Base-by-base conservation (phyloP, 495 filamentous ascomycete genomes). In the Annulohypoxylon moriforme region DNA sequence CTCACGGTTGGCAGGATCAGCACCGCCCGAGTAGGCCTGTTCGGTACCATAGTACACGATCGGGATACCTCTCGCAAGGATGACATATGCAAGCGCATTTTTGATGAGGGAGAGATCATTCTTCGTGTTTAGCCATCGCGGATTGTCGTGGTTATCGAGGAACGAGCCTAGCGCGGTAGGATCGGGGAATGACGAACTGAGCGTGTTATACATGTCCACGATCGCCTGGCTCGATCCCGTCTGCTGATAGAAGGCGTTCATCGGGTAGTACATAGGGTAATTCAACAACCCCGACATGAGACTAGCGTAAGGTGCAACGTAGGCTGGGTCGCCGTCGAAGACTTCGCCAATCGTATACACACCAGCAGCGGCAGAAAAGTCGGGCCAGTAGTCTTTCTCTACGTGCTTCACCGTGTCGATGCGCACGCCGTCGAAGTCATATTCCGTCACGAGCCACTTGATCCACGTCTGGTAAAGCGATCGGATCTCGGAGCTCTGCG, bases 71-170 rank as follows among this genome's bases (percentile, higher is more conserved):
- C 80, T 1, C 25, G 64, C 93, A 59, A 96, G 88, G 60, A 95
- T 87, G 20, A 85, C 90, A 74, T 90, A 93, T 0, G 91, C 85
- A 62, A 93, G 87, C 2, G 86, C 90, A 74, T 95, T 91, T 77
- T 88, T 89, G 29, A 88, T 83, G 3, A 90, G 83, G 2, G 88
- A 80, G 42, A 84, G 82, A 69, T 91, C 89, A 10, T 80, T 75
- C 27, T 85, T 89, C 47, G 79, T 71, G 33, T 83, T 89, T 4
- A 90, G 79, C 77, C 92, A 93, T 3, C 92, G 87, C 2, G 86
- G 80, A 18, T 89, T 85, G 77, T 96, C 93, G 72, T 96, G 93
- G 73, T 96, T 96, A 71, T 95, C 93, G 13, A 89, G 64, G 79
- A 96, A 96, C 3, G 84, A 89, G 33, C 92, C 92, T 56, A 73